phyloP scores from a whole-genome alignment of 371 early-diverging fungal genomes.

The Thermomucor indicae-seudaticae region DNA sequence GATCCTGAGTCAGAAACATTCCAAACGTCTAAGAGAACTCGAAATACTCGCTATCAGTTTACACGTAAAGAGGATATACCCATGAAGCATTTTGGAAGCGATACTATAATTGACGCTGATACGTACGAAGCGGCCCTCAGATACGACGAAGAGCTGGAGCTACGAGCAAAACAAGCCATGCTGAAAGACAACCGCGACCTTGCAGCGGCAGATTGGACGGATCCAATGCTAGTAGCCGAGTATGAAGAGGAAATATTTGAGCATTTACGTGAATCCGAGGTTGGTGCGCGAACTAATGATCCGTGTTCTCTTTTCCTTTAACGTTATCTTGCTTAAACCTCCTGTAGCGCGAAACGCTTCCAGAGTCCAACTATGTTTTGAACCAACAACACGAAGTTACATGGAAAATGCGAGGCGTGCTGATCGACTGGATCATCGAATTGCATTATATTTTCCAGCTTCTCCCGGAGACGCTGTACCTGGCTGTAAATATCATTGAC shows the following conservation, averaged over 20 bases:
- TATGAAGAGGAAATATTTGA: constrained; percentile 89
- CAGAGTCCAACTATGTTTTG: constrained; percentile 77
- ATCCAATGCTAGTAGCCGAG: constrained; percentile 91
- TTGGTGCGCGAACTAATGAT: constrained; percentile 10
- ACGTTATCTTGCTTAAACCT: background rate
- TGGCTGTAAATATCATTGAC: constrained; percentile 96
- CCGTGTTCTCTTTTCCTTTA: background rate
- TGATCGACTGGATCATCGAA: constrained; percentile 83
- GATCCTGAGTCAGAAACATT: no score
- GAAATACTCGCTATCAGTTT: no score
- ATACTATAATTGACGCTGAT: background rate
- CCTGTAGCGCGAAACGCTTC: constrained; percentile 31
- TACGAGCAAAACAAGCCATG: constrained; percentile 6
- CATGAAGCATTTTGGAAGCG: no score
- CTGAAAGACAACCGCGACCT: constrained; percentile 16
- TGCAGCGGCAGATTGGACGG: constrained; percentile 56
- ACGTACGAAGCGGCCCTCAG: constrained; percentile 5
- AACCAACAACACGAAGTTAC: constrained; percentile 80
- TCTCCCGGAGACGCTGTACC: constrained; percentile 94
- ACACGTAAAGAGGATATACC: no score
- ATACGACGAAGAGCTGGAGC: constrained; percentile 20
- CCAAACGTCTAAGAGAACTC: no score
- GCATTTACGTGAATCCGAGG: constrained; percentile 78
- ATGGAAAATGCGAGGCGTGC: constrained; percentile 91
- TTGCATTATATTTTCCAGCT: constrained; percentile 88